These are phyloP conservation scores for Ogataea allantospora DNA, from an alignment of 805 yeast species.

Conservation along the genomic window DNA sequence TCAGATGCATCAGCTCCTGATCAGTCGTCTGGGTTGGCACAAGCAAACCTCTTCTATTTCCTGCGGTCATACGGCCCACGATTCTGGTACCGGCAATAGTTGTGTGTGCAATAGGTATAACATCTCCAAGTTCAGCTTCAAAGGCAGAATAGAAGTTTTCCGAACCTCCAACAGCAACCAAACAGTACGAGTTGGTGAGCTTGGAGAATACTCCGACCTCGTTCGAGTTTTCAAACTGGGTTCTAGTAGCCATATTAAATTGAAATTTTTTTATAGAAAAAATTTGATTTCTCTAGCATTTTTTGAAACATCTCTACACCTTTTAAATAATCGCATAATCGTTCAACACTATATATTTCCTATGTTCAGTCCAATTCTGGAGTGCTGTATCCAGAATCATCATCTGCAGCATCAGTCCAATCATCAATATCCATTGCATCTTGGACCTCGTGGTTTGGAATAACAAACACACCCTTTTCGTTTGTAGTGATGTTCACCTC, in stretches of 20 bases:
- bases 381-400: conserved; percentile 42
- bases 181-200: conserved; percentile 91
- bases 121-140: conserved; percentile 96
- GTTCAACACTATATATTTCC: background rate
- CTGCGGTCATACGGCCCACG: conserved; percentile 97
- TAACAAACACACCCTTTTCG: conserved; percentile 68
- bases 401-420: conserved; percentile 64
- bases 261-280: conserved; percentile 1
- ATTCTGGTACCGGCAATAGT: conserved; percentile 98
- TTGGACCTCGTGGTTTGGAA: conserved; percentile 78
- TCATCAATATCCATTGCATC: conserved; percentile 55
- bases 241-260: conserved; percentile 59
- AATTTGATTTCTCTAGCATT: background rate
- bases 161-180: conserved; percentile 97
- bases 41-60: conserved; percentile 93
- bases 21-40: conserved; percentile 98
- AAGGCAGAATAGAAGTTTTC: conserved; percentile 83
- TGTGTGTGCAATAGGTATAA: conserved; percentile 93
- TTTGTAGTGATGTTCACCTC: conserved; percentile 61
- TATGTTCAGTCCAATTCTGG: conserved; percentile 26
- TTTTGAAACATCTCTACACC: conserved; percentile 6
- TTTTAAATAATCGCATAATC: background rate
- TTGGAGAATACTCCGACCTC: conserved; percentile 94
- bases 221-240: conserved; percentile 81
- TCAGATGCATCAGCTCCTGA: conserved; percentile 94